phyloP scores from a whole-genome alignment of 2,329 filamentous ascomycete genomes.

The Diaporthe sp. region DNA sequence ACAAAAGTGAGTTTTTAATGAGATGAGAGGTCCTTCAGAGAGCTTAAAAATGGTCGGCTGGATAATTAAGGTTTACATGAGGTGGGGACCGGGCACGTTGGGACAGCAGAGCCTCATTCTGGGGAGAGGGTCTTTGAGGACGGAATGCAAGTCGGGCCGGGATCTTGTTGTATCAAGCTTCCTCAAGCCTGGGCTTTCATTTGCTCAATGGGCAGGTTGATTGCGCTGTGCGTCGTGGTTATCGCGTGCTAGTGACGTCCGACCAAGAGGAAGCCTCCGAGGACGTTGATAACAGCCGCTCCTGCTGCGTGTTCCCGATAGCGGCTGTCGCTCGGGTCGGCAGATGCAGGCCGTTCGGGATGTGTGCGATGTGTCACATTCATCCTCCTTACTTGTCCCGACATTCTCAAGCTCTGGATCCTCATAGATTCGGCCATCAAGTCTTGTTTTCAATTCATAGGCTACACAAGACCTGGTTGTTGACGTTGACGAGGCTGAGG shows the following conservation, averaged over 20 bases:
- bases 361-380: neutral
- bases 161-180: neutral
- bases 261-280: neutral
- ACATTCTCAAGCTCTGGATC: neutral
- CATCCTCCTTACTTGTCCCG: neutral
- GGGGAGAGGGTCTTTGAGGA: neutral
- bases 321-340: slow-evolving; percentile 21
- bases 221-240: neutral
- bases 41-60: slow-evolving; percentile 4
- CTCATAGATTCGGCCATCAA: neutral
- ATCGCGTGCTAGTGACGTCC: slow-evolving; percentile 5
- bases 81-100: slow-evolving; percentile 1
- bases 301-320: neutral
- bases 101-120: slow-evolving; percentile 19
- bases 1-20: too few relatives aligned
- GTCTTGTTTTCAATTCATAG: neutral
- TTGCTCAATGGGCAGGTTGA: neutral
- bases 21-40: neutral
- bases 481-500: slow-evolving; percentile 11
- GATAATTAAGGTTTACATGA: slow-evolving; percentile 19
- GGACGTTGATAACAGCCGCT: neutral
- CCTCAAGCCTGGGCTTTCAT: too few relatives aligned
- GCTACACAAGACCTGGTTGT: neutral
- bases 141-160: neutral
- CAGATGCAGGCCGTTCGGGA: neutral